Percentiles rank a stretch among this genome's conserved stretches.
phyloP scores from a whole-genome alignment of 805 yeast genomes.

The Jamesozyma lodderae region DNA sequence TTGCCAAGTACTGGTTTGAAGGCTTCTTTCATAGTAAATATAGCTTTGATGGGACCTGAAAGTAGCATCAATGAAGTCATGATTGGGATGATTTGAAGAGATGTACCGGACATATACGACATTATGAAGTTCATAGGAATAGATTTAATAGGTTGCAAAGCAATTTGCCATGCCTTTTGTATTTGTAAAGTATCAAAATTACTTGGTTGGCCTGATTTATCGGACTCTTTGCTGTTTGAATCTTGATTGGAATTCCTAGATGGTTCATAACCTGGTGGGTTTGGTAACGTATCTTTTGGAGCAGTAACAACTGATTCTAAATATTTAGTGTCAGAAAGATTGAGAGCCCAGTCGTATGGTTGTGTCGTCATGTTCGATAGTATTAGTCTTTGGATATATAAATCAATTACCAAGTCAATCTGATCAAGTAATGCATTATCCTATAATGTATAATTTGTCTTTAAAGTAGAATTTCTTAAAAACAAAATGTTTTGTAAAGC shows the following conservation, averaged over 20 bases:
- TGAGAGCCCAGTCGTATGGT: conserved; percentile 13
- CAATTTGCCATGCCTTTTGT: conserved; percentile 80
- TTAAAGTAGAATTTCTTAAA: no score
- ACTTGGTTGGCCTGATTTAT: neutral
- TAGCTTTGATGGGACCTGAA: conserved; percentile 66
- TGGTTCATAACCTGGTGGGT: conserved; percentile 24
- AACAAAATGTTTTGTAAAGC: no score
- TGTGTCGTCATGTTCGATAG: conserved; percentile 3
- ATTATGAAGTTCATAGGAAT: conserved; percentile 86
- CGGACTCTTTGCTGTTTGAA: neutral
- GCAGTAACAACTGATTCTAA: neutral
- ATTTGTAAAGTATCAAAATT: conserved; percentile 14
- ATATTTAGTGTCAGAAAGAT: conserved; percentile 8
- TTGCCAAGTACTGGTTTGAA: conserved; percentile 42
- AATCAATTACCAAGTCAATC: no score
- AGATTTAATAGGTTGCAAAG: conserved; percentile 69
- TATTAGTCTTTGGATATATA: no score
- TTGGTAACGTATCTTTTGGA: conserved; percentile 7
- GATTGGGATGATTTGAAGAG: conserved; percentile 82
- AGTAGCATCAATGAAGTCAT: conserved; percentile 83
- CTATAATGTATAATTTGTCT: no score
- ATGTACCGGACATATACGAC: conserved; percentile 89
- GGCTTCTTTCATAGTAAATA: conserved; percentile 45
- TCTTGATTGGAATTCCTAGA: neutral
- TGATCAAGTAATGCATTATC: no score